Conservation (phyloP, 345 rosid genomes). For the Lenwebbia sp. region DNA sequence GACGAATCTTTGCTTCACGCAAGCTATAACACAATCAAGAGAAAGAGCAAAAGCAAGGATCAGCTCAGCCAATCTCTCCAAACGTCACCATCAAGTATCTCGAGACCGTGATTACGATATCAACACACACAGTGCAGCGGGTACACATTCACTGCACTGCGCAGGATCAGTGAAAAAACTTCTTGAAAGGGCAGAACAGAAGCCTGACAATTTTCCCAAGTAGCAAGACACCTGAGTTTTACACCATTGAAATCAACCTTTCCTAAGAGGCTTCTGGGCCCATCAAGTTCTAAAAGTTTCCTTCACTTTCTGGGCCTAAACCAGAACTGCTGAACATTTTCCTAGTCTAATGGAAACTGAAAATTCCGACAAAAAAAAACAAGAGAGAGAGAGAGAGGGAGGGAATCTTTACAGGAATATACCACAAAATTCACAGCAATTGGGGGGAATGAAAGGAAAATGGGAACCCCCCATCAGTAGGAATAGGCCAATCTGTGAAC, state of each 20-base stretch:
- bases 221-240: not conserved
- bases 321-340: not conserved
- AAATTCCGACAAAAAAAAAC: not conserved
- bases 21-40: not conserved
- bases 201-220: not conserved
- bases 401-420: not conserved
- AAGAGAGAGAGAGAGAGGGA: not conserved
- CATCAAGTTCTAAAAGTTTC: not conserved
- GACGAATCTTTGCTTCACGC: not conserved
- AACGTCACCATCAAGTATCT: not conserved
- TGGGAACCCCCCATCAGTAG: slow-evolving; percentile 2
- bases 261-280: not conserved
- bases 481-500: slow-evolving; percentile 37
- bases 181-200: not conserved
- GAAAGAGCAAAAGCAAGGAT: not conserved
- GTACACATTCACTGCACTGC: not conserved
- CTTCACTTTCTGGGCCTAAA: not conserved
- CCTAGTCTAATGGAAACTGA: not conserved
- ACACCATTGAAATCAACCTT: not conserved
- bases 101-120: not conserved
- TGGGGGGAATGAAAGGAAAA: not conserved
- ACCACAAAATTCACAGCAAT: not conserved
- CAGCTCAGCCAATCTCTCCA: not conserved
- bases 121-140: not conserved
- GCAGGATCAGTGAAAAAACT: not conserved